Base-by-base conservation (phyloP, 73 alveolate genomes). In the Loxodes magnus region DNA sequence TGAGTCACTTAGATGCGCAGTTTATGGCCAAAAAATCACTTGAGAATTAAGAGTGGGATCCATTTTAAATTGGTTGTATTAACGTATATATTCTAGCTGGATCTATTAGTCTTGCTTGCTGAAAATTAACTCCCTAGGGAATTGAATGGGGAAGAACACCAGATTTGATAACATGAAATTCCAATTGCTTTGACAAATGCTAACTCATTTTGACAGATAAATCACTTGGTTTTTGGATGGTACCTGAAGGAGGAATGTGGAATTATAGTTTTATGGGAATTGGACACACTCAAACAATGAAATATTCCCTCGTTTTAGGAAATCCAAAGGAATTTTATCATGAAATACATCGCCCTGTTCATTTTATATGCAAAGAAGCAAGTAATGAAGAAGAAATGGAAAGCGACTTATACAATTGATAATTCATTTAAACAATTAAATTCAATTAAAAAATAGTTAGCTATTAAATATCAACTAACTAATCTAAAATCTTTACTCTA, bases 221-320 rank as follows among this genome's bases (percentile, higher is more conserved):
- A 75, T 90, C 87, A 86, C 88, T 95, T 79, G 99, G 98, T 30
- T 90, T 81, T 84, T 86, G 71, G 72, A 68, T 90, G 95, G 90
- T 94, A 28, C 99, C 99, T 21, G 99, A 93, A 60, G 92, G 82
- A 33, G 98, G 93, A 61, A 74, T 96, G 50, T 96, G 99, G 99
- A 96, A 96, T 85, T 96, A 90, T 74, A 93, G 94, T 87, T 87
- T 93, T 84, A 96, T 90, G 76, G 98, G 99, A 22, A 90, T 93
- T 56, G 96, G 95, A 59, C 96, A 88, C 72, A 83, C 73, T 30
- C 79, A 70, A 49, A 76, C 79, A 41, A 90, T 87, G 97, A 92
- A 83, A 44, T 95, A 87, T 76, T 79, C 88, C 35, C 62, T 93
- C 9, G 70, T 66, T 51, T 74, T 84, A 6, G 93, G 85, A 36